A percentile compares a stretch with the other conserved stretches of the same genome.
Conservation (phyloP, 2,329 filamentous ascomycete genomes). For the Cladorrhinum sp. region DNA sequence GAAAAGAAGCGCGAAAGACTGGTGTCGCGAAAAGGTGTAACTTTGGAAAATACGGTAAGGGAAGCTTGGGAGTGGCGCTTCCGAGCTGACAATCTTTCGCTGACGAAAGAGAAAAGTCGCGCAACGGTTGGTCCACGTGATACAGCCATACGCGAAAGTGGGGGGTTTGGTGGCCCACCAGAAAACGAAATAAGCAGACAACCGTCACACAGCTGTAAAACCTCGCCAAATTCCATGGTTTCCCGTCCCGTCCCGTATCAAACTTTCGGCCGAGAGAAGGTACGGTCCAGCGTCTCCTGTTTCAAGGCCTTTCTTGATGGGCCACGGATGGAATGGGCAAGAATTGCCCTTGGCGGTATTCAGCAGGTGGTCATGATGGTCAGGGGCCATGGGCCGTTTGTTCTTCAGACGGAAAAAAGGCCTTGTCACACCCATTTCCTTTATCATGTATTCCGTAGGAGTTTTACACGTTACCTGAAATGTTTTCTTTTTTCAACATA, state of each 20-base stretch:
- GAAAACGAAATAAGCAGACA: neutral
- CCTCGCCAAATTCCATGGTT: neutral
- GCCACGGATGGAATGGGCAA: too few relatives aligned
- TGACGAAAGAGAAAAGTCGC: neutral
- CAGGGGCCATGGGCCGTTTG: too few relatives aligned
- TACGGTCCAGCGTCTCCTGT: neutral
- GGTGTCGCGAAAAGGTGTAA: conserved; percentile 13
- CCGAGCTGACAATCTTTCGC: neutral
- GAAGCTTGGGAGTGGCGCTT: neutral
- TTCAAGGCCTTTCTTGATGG: neutral
- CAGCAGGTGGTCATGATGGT: too few relatives aligned
- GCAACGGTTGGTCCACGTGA: conserved; percentile 1
- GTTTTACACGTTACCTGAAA: too few relatives aligned
- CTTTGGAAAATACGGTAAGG: conserved; percentile 17
- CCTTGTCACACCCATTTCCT: too few relatives aligned
- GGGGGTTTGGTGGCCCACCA: neutral
- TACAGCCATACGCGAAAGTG: neutral
- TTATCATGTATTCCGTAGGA: too few relatives aligned
- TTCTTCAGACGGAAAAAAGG: too few relatives aligned
- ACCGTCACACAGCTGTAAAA: neutral
- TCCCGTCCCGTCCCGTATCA: neutral
- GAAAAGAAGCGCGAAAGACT: conserved; percentile 1
- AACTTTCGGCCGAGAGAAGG: neutral
- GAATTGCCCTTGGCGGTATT: too few relatives aligned
- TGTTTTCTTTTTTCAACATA: too few relatives aligned